Evolutionary conservation across 371 early-diverging fungal genomes (phyloP), one percentile per base, ranked within the genome.

Genomic region (Apophysomyces ossiformis): DNA sequence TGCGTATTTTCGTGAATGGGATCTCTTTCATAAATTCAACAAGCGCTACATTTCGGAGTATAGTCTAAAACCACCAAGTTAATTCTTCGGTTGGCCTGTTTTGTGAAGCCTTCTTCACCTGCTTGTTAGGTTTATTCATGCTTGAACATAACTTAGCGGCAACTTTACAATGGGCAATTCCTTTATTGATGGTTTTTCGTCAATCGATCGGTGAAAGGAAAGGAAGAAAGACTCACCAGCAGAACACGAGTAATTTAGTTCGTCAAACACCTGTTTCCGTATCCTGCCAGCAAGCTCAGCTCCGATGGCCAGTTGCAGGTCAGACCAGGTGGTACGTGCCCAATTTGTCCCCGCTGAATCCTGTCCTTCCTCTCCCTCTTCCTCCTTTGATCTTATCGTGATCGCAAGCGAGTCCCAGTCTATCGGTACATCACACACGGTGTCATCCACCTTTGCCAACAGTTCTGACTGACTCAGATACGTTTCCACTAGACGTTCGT

Each of bases 91-190:
- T 43, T 32, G 32, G 3, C 32, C 8, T 50, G 26, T 8, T n/a
- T 6, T 0, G 5, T 8, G 21, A 16, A 26, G 67, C 70, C 9
- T 50, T 26, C 18, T 26, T 4, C 21, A 86, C 88, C 84, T 93
- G 94, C 47, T 91, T 87, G 71, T 93, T 87, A 5, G 98, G 98
- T 63, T 98, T 98, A 75, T 97, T 90, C 68, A 85, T 59, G 6
- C 88, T 90, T 26, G 94, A 93, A 58, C 92, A 87, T 7, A 98
- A 73, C 68, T 98, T 98, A 2, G 96, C 92, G 15, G 94, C 74
- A 0, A 87, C 87, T 61, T 91, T 93, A 74, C 92, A 93, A 72
- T 92, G 92, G 1, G 95, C 90, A 37, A 98, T 88, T 6, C 95
- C 86, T 78, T 26, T 26, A 26, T 26, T 0, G 37, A 37, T 36